These are phyloP conservation scores for Lasiodiplodia gonubiensis DNA, from an alignment of 2,329 filamentous ascomycete genomes.

Conservation along the genomic window DNA sequence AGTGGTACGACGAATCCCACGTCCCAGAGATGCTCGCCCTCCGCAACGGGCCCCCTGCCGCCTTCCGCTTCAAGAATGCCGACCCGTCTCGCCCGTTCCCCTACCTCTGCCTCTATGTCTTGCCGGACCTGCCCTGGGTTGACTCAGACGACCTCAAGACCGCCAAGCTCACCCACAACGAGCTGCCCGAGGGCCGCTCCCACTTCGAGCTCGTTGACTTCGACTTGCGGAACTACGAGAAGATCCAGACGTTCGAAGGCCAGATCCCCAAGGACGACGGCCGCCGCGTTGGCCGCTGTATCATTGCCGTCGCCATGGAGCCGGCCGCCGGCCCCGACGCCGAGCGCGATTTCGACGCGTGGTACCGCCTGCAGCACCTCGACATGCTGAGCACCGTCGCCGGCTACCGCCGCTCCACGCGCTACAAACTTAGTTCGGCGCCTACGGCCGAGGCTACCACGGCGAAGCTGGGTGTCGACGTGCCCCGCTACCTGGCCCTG, in stretches of 20 bases:
- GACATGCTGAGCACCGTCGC: conserved; percentile 32
- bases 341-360: conserved; percentile 33
- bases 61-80: conserved; percentile 29
- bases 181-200: not conserved
- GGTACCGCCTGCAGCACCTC: conserved; percentile 35
- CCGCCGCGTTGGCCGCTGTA: not conserved
- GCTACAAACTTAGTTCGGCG: conserved; percentile 20
- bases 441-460: not conserved
- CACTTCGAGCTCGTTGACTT: conserved; percentile 3
- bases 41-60: conserved; percentile 20
- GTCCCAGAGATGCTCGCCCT: conserved; percentile 26
- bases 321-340: conserved; percentile 6
- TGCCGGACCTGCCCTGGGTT: not conserved
- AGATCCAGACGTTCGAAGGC: conserved; percentile 24
- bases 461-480: conserved; percentile 17
- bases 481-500: conserved; percentile 34
- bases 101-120: not conserved
- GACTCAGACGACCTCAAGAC: not conserved
- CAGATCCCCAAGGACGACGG: conserved; percentile 8
- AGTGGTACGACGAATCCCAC: conserved; percentile 30
- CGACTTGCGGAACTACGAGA: conserved; percentile 14
- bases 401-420: conserved; percentile 31
- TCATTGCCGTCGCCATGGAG: conserved; percentile 18
- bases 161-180: not conserved
- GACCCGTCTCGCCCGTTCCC: not conserved